phyloP scores from a whole-genome alignment of 2,329 filamentous ascomycete species.

The Neophaeococcomyces mojaviensis region DNA sequence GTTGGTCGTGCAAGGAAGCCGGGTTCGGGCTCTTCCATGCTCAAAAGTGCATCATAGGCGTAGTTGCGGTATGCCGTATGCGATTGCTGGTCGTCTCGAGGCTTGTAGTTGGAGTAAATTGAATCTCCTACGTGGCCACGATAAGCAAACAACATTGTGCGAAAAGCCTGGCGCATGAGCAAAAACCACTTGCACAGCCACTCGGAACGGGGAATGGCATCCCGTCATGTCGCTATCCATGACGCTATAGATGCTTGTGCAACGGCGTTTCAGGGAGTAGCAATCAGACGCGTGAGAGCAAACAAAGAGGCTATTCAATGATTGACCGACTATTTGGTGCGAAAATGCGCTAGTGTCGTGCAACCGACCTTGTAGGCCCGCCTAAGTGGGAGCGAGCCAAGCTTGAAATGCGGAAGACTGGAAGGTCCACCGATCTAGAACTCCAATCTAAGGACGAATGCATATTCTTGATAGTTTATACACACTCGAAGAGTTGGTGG shows the following conservation, averaged over 20 bases:
- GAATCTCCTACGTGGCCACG: neutral
- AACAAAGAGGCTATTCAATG: neutral
- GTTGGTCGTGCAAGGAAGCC: neutral
- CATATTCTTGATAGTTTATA: too few species aligned
- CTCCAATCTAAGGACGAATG: too few species aligned
- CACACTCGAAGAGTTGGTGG: too few species aligned
- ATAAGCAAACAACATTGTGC: neutral
- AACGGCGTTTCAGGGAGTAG: conserved; percentile 2
- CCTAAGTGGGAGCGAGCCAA: neutral
- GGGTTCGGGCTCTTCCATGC: neutral
- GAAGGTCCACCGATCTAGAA: neutral
- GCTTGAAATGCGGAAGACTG: neutral
- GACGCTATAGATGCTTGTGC: conserved; percentile 2
- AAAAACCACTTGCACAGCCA: neutral
- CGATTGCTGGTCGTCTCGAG: neutral
- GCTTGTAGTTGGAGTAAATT: neutral
- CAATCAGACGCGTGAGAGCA: conserved; percentile 2
- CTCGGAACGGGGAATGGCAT: conserved; percentile 4
- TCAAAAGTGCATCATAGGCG: neutral
- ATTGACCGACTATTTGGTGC: neutral
- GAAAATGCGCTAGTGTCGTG: neutral
- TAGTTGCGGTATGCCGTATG: neutral
- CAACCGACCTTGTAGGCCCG: neutral
- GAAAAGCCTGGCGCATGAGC: neutral
- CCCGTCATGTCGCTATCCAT: conserved; percentile 8